phyloP scores from a whole-genome alignment of 495 filamentous ascomycete species.

The Penicillium ochrochloron region DNA sequence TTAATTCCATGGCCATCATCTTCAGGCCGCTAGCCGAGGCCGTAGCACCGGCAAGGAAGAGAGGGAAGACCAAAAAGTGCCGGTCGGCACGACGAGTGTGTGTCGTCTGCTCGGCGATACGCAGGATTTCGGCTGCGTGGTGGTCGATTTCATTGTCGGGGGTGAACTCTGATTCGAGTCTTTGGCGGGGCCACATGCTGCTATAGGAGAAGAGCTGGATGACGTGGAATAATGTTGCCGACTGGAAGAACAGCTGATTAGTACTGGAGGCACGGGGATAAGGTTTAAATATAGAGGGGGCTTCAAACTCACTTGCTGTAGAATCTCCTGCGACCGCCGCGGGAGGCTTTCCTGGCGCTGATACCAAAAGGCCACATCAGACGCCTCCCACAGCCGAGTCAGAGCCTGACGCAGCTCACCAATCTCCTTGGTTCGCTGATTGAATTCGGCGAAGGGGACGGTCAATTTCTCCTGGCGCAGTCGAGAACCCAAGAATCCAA shows the following conservation, averaged over 20 bases:
- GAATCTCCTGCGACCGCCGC: constrained; percentile 41
- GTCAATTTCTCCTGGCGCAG: constrained; percentile 36
- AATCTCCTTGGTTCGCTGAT: constrained; percentile 31
- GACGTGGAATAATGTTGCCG: constrained; percentile 53
- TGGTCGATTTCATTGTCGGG: constrained; percentile 47
- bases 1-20: constrained; percentile 53
- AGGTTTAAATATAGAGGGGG: neutral
- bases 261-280: neutral
- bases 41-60: constrained; percentile 60
- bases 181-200: constrained; percentile 55
- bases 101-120: constrained; percentile 41
- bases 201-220: constrained; percentile 56
- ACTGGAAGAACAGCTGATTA: constrained; percentile 26
- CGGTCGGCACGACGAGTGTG: constrained; percentile 41
- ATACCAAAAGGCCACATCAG: constrained; percentile 40
- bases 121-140: constrained; percentile 51
- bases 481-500: constrained; percentile 48
- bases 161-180: constrained; percentile 36
- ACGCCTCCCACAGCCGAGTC: constrained; percentile 45
- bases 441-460: constrained; percentile 19
- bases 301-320: constrained; percentile 51
- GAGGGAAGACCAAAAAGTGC: constrained; percentile 57
- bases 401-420: constrained; percentile 44
- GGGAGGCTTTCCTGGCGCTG: constrained; percentile 47
- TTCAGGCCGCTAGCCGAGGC: constrained; percentile 48